These are phyloP conservation scores for Penicillium sclerotiorum DNA, from an alignment of 2,329 filamentous ascomycete species.

Conservation along the genomic window DNA sequence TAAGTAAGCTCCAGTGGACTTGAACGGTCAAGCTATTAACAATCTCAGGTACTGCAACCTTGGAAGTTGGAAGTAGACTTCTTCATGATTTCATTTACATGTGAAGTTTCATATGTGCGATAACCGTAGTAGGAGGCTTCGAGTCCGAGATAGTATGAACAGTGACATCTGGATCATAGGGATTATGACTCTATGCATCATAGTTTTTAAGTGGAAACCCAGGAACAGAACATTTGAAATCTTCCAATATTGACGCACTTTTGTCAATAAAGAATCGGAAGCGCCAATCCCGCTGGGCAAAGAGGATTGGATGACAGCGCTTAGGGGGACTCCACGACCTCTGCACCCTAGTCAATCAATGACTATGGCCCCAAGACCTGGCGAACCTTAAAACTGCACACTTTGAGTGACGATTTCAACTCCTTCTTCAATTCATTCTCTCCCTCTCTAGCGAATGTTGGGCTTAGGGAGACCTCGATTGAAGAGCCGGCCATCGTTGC, in stretches of 20 bases:
- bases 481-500: slow-evolving; percentile 62
- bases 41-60: no score
- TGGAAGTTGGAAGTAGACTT: no score
- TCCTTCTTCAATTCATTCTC: background rate
- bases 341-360: slow-evolving; percentile 4
- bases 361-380: slow-evolving; percentile 1
- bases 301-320: slow-evolving; percentile 26
- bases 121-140: no score
- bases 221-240: no score
- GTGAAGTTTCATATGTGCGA: no score
- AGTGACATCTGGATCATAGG: no score
- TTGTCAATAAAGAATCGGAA: background rate
- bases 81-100: no score
- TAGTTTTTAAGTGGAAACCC: background rate
- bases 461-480: slow-evolving; percentile 60
- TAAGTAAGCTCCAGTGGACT: no score
- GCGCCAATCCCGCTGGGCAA: slow-evolving; percentile 18
- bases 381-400: no score
- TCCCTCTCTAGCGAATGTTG: slow-evolving; percentile 50
- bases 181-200: background rate
- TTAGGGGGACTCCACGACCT: slow-evolving; percentile 24
- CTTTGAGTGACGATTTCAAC: background rate
- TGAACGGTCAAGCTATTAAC: no score
- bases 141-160: no score
- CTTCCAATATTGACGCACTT: background rate